Evolutionary conservation across 2,329 filamentous ascomycete genomes (phyloP).

Genomic region (Phialemonium atrogriseum): DNA sequence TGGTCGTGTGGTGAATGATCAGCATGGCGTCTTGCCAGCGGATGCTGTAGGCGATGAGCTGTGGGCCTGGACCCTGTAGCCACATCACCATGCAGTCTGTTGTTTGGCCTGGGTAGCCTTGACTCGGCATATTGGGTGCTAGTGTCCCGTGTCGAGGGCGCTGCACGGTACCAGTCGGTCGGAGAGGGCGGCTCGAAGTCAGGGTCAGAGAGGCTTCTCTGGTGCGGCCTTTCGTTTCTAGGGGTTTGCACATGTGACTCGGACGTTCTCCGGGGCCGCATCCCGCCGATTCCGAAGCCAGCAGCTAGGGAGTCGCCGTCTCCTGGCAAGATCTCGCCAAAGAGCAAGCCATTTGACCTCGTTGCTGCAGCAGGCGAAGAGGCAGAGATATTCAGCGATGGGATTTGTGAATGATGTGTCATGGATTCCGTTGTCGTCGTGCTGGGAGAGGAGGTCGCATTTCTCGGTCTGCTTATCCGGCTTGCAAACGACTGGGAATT

Average conservation of each 20-base stretch:
- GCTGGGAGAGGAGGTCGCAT: constrained; percentile 17
- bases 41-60: constrained; percentile 8
- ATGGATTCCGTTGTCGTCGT: constrained; percentile 32
- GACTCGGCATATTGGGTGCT: constrained; percentile 11
- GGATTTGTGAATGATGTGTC: constrained; percentile 26
- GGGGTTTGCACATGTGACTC: constrained; percentile 57
- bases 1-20: constrained; percentile 8
- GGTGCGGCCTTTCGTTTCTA: constrained; percentile 30
- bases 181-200: constrained; percentile 55
- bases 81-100: constrained; percentile 54
- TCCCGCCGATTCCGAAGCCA: constrained; percentile 52
- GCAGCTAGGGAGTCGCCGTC: constrained; percentile 42
- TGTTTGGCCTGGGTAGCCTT: constrained; percentile 32
- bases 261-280: constrained; percentile 54
- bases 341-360: constrained; percentile 49
- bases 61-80: constrained; percentile 24
- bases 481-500: constrained; percentile 53
- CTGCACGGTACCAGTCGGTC: constrained; percentile 54
- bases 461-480: constrained; percentile 46
- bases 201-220: constrained; percentile 47
- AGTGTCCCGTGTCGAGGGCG: constrained; percentile 15
- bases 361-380: constrained; percentile 24
- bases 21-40: constrained; percentile 3
- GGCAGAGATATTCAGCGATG: constrained; percentile 16
- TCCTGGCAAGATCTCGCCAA: constrained; percentile 65